Base-by-base conservation (phyloP, 345 rosid genomes). In the Streptanthus diversifolius region DNA sequence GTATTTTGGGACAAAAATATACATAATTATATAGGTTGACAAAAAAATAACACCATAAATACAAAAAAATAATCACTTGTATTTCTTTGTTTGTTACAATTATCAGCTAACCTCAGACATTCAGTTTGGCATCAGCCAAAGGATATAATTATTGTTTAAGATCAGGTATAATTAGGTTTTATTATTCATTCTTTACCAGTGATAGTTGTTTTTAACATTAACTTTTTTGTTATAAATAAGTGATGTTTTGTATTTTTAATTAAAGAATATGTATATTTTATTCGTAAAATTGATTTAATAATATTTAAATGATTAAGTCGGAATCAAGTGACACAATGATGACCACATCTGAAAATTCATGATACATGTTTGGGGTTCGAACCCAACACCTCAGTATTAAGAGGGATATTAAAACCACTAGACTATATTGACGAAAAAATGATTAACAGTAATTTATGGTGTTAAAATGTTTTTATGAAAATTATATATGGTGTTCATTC, bases 111-210 rank as follows among this genome's bases (percentile, higher is more conserved):
- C 27, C 39, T 58, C 13, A 44, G 12, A 58, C 51, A 21, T 14
- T 57, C 33, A 69, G 4, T 51, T 51, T 61, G 18, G 37, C 51
- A 72, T 72, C 58, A 15, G 15, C 25, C 35, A 63, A 41, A 32
- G 17, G 8, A 52, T 72, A 25, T 8, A 27, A 33, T 19, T 2
- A 19, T 52, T 51, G 5, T 25, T 25, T 25, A 25, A 25, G 3
- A 25, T 0, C 27, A 25, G 2, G 27, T 25, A 1, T 25, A 25
- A 4, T 25, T 22, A 22, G 24, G 2, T 22, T 22, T 22, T 1
- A 7, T 24, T 39, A 24, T 15, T 11, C n/a, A 54, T 12, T 12
- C 21, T n/a, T n/a, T 17, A 55, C 11, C 60, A 54, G 0, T 29
- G 9, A 41, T 41, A 14, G 33, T 5, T 29, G 5, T 4, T 30